Base-by-base conservation (phyloP, 257 asterid genomes). In the Fraxinus americana region DNA sequence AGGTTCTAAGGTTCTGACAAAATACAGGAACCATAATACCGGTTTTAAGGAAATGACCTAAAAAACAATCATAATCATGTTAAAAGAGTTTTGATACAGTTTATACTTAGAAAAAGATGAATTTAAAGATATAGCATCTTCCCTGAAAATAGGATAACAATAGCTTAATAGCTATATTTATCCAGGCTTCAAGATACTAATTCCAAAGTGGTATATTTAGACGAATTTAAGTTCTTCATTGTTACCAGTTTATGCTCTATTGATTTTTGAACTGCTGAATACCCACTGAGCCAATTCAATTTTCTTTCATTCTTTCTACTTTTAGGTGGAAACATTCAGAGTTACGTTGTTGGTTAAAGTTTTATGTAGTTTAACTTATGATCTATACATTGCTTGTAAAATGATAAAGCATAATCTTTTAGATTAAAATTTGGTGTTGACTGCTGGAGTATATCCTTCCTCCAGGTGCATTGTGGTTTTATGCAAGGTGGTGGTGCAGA, bases 401-500 rank as follows among this genome's bases (percentile, higher is more conserved):
- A 27, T 66, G 23, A 35, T 0, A 13, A 71, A 48, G 39, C 59
- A 74, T 73, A 48, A 34, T 38, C 12, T 59, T 29, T 54, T 45
- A 72, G 77, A 21, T 41, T 48, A 39, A 73, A 25, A 5, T 36
- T 66, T 77, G 75, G 72, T 67, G 25, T 52, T 82, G 70, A 79
- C 71, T 57, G n/a, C 43, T 75, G 38, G 4, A 43, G 63, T 67
- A 48, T 73, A 63, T 66, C 73, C 30, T 74, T 36, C 71, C 80
- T 77, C 82, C 85, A 93, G 99, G 96, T 96, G 87, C 96, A 92
- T 81, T 96, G 99, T 89, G 99, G 99, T 66, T 96, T 93, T 85
- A 91, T 93, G 83, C 79, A 74, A 75, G 93, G 93, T 80, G 96
- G 97, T 10, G 99, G 99, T 71, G 97, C 96, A 68, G 97, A 93